phyloP scores from a whole-genome alignment of 805 yeast species.

The Pichia heedii region DNA sequence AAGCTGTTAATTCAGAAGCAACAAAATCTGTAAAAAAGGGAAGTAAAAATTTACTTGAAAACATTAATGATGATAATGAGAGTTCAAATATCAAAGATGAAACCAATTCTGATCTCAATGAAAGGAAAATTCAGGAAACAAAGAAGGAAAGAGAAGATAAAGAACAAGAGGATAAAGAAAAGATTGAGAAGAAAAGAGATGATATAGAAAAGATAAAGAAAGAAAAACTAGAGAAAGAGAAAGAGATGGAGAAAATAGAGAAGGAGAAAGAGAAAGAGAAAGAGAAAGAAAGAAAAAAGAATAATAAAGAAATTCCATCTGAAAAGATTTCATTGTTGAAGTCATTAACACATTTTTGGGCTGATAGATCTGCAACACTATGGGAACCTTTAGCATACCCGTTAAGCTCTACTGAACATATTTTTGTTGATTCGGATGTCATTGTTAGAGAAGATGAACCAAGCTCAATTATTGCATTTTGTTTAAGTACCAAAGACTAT shows the following conservation, averaged over 20 bases:
- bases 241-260: conserved; percentile 10
- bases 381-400: conserved; percentile 94
- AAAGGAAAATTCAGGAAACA: too few species aligned
- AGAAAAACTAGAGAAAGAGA: conserved; percentile 1
- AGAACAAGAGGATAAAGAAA: neutral
- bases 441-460: conserved; percentile 96
- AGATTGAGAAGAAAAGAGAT: neutral
- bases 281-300: conserved; percentile 1
- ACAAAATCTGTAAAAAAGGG: neutral
- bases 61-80: too few species aligned
- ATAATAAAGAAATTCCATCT: conserved; percentile 28
- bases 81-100: too few species aligned
- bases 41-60: neutral
- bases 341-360: conserved; percentile 89
- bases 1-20: conserved; percentile 46
- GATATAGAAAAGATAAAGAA: conserved; percentile 4
- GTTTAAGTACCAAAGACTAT: conserved; percentile 80
- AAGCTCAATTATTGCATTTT: conserved; percentile 86
- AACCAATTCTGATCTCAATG: too few species aligned
- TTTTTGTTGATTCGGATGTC: conserved; percentile 88
- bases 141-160: neutral
- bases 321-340: conserved; percentile 76
- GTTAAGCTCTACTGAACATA: conserved; percentile 69
- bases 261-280: conserved; percentile 5
- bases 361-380: conserved; percentile 87